Percentiles rank a stretch among this genome's conserved stretches.
These are phyloP conservation scores for Acacia acuminata DNA, from an alignment of 306 rosid genomes.

Conservation along the genomic window DNA sequence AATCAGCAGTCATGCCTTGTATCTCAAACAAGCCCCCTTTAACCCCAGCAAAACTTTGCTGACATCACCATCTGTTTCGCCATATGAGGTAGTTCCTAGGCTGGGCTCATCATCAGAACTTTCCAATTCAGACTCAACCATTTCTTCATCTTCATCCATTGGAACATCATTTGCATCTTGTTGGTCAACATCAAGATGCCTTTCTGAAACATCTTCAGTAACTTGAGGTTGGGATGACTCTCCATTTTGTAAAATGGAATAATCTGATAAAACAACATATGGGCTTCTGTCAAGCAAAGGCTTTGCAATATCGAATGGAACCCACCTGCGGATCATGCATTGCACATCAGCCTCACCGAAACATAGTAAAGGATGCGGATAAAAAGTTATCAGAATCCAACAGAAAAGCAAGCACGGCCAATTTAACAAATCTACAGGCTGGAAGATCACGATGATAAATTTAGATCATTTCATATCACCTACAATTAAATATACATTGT, in stretches of 20 bases:
- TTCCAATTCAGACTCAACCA: constrained; percentile 47
- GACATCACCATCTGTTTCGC: constrained; percentile 47
- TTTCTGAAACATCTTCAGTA: constrained; percentile 47
- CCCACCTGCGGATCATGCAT: constrained; percentile 70
- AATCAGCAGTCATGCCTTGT: constrained; percentile 54
- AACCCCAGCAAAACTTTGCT: constrained; percentile 59
- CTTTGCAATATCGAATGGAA: constrained; percentile 67
- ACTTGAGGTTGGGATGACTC: constrained; percentile 43
- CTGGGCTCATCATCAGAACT: constrained; percentile 64
- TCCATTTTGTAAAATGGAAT: constrained; percentile 54
- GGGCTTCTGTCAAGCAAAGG: constrained; percentile 75
- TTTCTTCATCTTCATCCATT: constrained; percentile 62
- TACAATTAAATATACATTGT: not conserved
- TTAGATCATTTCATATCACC: not conserved
- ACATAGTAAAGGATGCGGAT: not conserved
- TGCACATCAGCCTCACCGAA: constrained; percentile 35
- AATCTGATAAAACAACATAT: constrained; percentile 78
- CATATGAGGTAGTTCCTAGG: constrained; percentile 38
- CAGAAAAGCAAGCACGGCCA: not conserved
- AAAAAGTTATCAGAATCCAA: constrained; percentile 25
- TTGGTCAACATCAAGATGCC: constrained; percentile 42
- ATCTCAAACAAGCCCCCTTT: constrained; percentile 57
- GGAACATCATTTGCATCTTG: constrained; percentile 60
- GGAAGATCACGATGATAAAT: not conserved
- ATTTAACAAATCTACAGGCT: not conserved